These are phyloP conservation scores for Podaxis sp. DNA, from an alignment of 768 basidiomycete species.

Conservation along the genomic window DNA sequence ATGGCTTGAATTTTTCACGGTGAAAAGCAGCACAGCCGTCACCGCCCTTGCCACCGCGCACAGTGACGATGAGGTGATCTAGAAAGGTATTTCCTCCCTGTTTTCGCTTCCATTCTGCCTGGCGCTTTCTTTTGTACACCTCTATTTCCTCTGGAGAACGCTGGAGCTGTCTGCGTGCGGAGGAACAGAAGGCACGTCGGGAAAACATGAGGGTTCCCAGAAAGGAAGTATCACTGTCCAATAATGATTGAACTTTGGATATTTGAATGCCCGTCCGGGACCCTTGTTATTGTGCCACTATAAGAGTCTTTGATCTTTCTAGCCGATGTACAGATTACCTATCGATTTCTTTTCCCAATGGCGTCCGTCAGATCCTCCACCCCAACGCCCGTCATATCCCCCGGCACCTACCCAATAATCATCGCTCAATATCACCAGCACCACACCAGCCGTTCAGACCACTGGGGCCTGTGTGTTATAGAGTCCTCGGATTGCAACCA, in stretches of 20 bases:
- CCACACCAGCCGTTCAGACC: constrained; percentile 1
- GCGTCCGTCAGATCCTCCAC: background rate
- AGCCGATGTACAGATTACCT: background rate
- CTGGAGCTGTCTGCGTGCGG: background rate
- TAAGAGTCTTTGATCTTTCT: constrained; percentile 1
- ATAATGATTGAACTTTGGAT: background rate
- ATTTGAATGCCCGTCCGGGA: background rate
- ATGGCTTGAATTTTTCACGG: constrained; percentile 80
- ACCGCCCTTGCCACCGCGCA: constrained; percentile 86
- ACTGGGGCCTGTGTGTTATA: constrained; percentile 14
- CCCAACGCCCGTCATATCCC: background rate
- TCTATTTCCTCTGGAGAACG: constrained; percentile 29
- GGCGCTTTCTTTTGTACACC: constrained; percentile 45
- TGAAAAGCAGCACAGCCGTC: constrained; percentile 93
- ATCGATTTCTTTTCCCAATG: constrained; percentile 2
- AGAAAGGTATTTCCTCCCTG: constrained; percentile 76
- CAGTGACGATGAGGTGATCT: constrained; percentile 77
- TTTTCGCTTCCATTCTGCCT: constrained; percentile 74
- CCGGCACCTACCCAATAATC: constrained; percentile 12
- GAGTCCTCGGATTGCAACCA: constrained; percentile 9
- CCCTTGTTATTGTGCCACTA: background rate
- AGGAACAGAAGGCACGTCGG: constrained; percentile 6
- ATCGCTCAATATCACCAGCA: constrained; percentile 13
- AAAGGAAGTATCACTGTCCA: constrained; percentile 3
- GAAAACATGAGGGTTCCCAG: constrained; percentile 10